Conservation (phyloP, 257 asterid species). For the Nicotiana obtusifolia region DNA sequence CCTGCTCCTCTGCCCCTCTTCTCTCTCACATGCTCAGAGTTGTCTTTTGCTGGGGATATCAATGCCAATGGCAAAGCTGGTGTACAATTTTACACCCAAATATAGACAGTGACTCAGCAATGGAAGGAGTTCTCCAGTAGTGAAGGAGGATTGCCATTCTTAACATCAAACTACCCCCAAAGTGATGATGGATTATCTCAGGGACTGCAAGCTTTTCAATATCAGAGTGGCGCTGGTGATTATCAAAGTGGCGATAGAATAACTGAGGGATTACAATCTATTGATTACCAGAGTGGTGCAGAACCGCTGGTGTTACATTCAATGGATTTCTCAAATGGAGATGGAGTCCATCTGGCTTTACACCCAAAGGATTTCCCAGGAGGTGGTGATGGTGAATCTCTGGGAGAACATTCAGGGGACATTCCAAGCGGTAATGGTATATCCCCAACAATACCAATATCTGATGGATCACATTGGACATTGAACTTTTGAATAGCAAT, state of each 20-base stretch:
- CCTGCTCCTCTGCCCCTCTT: conserved; percentile 74
- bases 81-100: conserved; percentile 63
- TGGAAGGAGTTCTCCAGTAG: conserved; percentile 54
- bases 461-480: conserved; percentile 68
- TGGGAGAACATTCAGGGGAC: conserved; percentile 39
- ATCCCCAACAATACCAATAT: conserved; percentile 34
- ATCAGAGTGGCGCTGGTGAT: conserved; percentile 27
- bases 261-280: conserved; percentile 37
- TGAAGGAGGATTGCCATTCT: conserved; percentile 22
- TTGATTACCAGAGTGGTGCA: conserved; percentile 38
- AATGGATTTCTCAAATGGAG: conserved; percentile 32
- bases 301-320: conserved; percentile 32
- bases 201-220: conserved; percentile 33
- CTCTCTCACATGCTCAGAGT: conserved; percentile 60
- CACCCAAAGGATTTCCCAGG: neutral
- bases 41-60: conserved; percentile 65
- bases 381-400: conserved; percentile 43
- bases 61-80: conserved; percentile 65
- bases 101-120: conserved; percentile 64
- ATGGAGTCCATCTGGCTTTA: neutral
- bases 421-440: conserved; percentile 34
- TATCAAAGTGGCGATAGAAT: conserved; percentile 39
- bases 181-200: conserved; percentile 36
- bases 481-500: conserved; percentile 35
- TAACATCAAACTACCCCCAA: conserved; percentile 37